Conservation (phyloP, 2,329 filamentous ascomycete species). For the Gnomoniopsis smithogilvyi region DNA sequence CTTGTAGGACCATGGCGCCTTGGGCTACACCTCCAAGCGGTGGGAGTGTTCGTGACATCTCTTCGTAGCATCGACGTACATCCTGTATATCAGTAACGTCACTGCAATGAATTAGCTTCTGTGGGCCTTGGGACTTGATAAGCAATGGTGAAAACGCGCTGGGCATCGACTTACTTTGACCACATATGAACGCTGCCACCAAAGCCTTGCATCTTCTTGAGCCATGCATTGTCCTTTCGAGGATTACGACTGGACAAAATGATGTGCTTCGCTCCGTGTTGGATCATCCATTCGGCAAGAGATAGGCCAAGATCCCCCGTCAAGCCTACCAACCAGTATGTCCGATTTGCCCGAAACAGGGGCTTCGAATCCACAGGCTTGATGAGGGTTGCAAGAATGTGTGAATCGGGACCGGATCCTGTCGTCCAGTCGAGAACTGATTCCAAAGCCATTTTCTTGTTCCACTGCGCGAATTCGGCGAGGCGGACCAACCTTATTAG, state of each 20-base stretch:
- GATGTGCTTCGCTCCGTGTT: conserved; percentile 14
- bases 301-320: background rate
- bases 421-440: no score
- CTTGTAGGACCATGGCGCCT: conserved; percentile 23
- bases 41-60: background rate
- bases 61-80: conserved; percentile 10
- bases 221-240: conserved; percentile 16
- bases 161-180: background rate
- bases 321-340: conserved; percentile 22
- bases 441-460: no score
- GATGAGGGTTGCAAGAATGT: no score
- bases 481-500: no score
- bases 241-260: conserved; percentile 19
- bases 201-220: conserved; percentile 14
- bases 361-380: conserved; percentile 12
- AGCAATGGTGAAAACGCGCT: no score
- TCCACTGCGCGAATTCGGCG: no score
- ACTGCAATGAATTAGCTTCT: background rate
- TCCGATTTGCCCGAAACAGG: conserved; percentile 17
- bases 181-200: background rate
- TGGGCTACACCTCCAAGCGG: conserved; percentile 22
- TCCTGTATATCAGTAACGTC: conserved; percentile 15
- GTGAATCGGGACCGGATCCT: no score
- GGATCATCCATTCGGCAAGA: conserved; percentile 21
- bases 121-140: no score